Percentiles rank a stretch among this genome's conserved stretches.
phyloP scores from a whole-genome alignment of 257 asterid genomes.

The Penstemon davidsonii region DNA sequence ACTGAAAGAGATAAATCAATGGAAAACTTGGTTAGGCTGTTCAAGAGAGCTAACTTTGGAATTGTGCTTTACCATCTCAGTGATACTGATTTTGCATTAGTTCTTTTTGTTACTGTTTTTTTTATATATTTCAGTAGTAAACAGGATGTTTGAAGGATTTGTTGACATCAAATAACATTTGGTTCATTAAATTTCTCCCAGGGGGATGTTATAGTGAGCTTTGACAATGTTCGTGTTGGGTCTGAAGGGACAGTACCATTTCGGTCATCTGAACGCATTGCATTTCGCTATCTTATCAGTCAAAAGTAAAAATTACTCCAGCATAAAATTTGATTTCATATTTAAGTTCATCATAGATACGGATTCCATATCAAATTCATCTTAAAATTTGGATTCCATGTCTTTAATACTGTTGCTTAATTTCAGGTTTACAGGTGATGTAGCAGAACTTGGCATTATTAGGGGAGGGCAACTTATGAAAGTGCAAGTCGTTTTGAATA shows the following conservation, averaged over 20 bases:
- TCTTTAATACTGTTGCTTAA: constrained; percentile 22
- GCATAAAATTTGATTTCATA: not conserved
- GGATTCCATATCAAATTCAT: constrained; percentile 19
- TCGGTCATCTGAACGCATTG: constrained; percentile 89
- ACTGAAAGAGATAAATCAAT: not conserved
- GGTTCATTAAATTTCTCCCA: constrained; percentile 38
- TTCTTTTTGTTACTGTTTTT: not conserved
- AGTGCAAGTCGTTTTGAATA: constrained; percentile 64
- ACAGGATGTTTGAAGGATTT: not conserved
- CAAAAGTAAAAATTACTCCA: constrained; percentile 52
- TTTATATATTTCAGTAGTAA: constrained; percentile 5
- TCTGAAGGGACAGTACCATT: constrained; percentile 96
- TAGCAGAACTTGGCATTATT: constrained; percentile 81
- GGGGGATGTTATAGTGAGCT: constrained; percentile 97
- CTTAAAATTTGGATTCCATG: constrained; percentile 8
- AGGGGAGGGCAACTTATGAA: constrained; percentile 71
- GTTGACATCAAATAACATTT: constrained; percentile 19
- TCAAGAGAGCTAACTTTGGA: not conserved
- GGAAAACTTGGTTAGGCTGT: constrained; percentile 2
- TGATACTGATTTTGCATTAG: constrained; percentile 1
- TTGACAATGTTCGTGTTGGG: constrained; percentile 81
- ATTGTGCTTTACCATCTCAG: not conserved
- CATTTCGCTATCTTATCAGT: constrained; percentile 91
- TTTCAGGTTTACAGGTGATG: constrained; percentile 79
- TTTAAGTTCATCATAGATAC: not conserved